Base-by-base conservation (phyloP, 2,329 filamentous ascomycete genomes). In the Calonectria naviculata region DNA sequence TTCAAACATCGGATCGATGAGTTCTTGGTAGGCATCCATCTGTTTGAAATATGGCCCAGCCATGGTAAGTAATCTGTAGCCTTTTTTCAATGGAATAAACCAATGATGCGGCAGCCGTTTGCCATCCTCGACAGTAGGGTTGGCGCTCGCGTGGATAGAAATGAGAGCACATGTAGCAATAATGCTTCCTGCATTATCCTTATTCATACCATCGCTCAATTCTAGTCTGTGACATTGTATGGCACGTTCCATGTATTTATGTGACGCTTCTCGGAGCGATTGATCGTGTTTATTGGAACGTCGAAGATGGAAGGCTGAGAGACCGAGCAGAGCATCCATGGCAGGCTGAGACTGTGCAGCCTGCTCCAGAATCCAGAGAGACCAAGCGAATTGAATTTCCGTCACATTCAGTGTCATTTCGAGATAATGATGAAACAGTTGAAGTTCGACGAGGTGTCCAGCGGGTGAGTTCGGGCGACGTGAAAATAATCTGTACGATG, bases 251-350 rank as follows among this genome's bases (percentile, higher is more conserved):
- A 68, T 63, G 5, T 54, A 63, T 28, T 17, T 63, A 29, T 68
- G 21, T 5, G 66, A 63, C 8, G 47, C 46, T 17, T 68, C 56
- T 6, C 56, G 58, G 4, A 68, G 66, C n/a, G n/a, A 26, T 6
- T 38, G 5, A 17, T 68, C 46, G 28, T 24, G 52, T 9, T 56
- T 17, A 21, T 19, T 31, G 12, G 46, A 6, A 8, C 66, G 56
- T 19, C 66, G 34, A n/a, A 68, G 34, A 36, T 68, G 66, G 21
- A 63, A 68, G 2, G 66, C 66, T n/a, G 66, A 63, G 3, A 63
- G 24, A 7, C 66, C 66, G 26, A 68, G 58, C 5, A 68, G 58
- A 2, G 58, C 58, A 36, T 63, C 66, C 58, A 68, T 68, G 44
- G 56, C 66, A 8, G 21, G 19, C 2, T 46, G 56, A 2, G 56